phyloP scores from a whole-genome alignment of 306 rosid species.

The Prunus mongolica region DNA sequence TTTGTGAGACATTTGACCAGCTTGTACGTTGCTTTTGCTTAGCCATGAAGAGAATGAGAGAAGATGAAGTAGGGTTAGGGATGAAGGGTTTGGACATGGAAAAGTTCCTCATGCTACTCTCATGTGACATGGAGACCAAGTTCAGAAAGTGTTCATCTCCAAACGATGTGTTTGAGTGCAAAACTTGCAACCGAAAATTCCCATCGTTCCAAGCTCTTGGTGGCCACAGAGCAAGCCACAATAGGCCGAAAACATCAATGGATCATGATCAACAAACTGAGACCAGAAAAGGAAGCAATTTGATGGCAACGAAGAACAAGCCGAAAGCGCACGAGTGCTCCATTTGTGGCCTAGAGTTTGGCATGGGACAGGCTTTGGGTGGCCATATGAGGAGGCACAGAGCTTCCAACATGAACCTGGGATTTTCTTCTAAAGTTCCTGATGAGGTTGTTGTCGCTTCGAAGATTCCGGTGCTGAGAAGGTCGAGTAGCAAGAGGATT shows the following conservation, averaged over 20 bases:
- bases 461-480: conserved; percentile 44
- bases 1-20: neutral
- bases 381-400: conserved; percentile 89
- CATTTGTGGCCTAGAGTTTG: conserved; percentile 59
- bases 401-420: neutral
- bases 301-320: neutral
- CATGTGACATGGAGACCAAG: conserved; percentile 23
- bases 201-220: conserved; percentile 86
- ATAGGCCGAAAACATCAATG: conserved; percentile 19
- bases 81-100: conserved; percentile 23
- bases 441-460: conserved; percentile 10
- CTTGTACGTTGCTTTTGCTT: neutral
- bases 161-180: conserved; percentile 42
- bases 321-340: conserved; percentile 58
- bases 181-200: conserved; percentile 72
- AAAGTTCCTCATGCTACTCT: conserved; percentile 37
- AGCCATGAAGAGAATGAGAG: conserved; percentile 48
- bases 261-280: conserved; percentile 3
- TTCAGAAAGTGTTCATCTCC: neutral
- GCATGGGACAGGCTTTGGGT: conserved; percentile 82
- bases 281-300: conserved; percentile 7
- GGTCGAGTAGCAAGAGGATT: conserved; percentile 46
- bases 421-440: neutral
- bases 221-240: conserved; percentile 92
- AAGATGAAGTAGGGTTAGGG: conserved; percentile 8